Base-by-base conservation (phyloP, 2,329 filamentous ascomycete species). In the Aspergillus brunneoviolaceus region DNA sequence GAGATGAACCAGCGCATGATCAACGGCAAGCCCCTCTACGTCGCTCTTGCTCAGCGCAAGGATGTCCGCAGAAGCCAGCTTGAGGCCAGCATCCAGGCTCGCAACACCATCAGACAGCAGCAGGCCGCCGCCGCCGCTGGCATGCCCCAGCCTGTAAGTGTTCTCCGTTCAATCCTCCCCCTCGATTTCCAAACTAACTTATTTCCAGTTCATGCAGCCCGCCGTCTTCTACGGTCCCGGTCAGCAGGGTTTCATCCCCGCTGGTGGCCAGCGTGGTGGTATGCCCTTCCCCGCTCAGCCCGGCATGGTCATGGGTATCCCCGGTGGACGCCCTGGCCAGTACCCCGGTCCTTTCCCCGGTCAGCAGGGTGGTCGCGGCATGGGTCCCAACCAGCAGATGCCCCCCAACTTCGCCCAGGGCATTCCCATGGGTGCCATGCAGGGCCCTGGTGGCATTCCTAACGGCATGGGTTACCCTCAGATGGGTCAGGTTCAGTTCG, bases 1-100 rank as follows among this genome's bases (percentile, higher is more conserved):
- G 95, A 99, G 81, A 97, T 98, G 92, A 99, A 99, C 85, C 94
- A 98, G 85, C 92, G 95, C 80, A 99, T 99, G 95, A 85, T 98
- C 69, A 90, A 93, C 78, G 87, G 86, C 82, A 99, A 99, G 88
- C 95, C 95, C 60, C 85, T 99, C 63, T 99, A 99, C 76, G 95
- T 99, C 72, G 95, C 95, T 71, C 87, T 99, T 67, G 95, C 95
- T 66, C 95, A 99, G 85, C 94, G 95, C 82, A 99, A 99, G 88
- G 95, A 99, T 81, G 94, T 99, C 73, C 93, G 95, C 81, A 96
- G 97, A 87, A 96, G 88, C 83, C 95, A 98, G 85, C 91, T 99
- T 70, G 95, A 99, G 85, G 94, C 94, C 72, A 97, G 92, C 81
- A 99, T 99, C 79, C 95, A 98, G 83, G 94, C 95, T 79, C 92